Base-by-base conservation (phyloP, 176 grass and related monocot genomes). In the Ananas comosus region DNA sequence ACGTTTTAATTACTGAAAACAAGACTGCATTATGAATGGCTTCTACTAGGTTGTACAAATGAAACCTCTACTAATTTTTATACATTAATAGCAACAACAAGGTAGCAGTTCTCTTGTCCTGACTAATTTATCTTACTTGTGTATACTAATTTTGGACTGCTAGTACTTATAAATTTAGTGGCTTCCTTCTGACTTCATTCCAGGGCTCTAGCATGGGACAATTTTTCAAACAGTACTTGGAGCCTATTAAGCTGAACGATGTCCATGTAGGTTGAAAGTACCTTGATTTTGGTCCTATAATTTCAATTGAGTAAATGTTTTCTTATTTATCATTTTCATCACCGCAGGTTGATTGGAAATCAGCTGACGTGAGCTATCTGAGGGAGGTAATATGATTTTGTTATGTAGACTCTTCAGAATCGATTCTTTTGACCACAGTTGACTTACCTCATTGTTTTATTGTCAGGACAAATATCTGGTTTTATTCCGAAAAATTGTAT, bases 141-240 rank as follows among this genome's bases (percentile, higher is more conserved):
- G 29, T 33, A 33, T 51, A 58, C 24, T 72, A 68, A 65, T 57
- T 48, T 14, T 64, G 47, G 16, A 27, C 13, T 1, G 4, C 29
- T 72, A 48, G 18, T 18, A 67, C 69, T 86, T 86, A 65, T 56
- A 21, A 12, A 29, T 24, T 22, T 17, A 61, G 71, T 25, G 59
- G 13, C 14, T 28, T 63, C 16, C 53, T 79, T 70, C 2, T 74
- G 11, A 48, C 85, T 82, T 61, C 10, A 29, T 85, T 80, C 74
- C 70, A 97, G 94, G 94, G 89, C 27, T 97, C 94, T 51, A 92
- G 89, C 82, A 84, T 97, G 94, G 89, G 94, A 12, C 94, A 97
- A 28, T 92, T 92, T 69, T 97, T 90, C 14, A 74, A 72, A 73
- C 77, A 97, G 72, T 97, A 90, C 50, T 72, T 97, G 82, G 81